A percentile compares a stretch with the other conserved stretches of the same genome.
These are phyloP conservation scores for Fagopyrum tataricum DNA, from an alignment of 148 eudicot species.

Conservation along the genomic window DNA sequence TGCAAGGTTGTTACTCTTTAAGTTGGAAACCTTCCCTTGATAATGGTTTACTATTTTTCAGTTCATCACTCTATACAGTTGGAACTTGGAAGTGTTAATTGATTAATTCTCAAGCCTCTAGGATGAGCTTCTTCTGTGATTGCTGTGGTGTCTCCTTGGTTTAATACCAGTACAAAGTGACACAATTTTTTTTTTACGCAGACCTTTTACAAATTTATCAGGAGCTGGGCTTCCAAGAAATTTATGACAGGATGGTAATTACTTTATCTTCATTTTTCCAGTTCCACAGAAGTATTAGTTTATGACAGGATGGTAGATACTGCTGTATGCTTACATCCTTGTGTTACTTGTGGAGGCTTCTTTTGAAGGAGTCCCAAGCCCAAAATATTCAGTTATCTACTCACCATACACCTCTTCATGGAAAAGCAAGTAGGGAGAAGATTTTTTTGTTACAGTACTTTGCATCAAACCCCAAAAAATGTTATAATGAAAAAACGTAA, in stretches of 20 bases:
- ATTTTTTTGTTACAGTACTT: no score
- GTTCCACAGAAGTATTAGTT: neutral
- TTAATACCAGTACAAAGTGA: neutral
- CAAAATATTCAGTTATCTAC: neutral
- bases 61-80: neutral
- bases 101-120: neutral
- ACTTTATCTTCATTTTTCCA: neutral
- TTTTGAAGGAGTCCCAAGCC: neutral
- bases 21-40: neutral
- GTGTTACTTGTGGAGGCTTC: neutral
- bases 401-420: neutral
- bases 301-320: no score
- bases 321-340: neutral
- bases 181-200: constrained; percentile 19
- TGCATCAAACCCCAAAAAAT: neutral
- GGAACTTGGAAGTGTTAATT: neutral
- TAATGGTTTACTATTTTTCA: neutral
- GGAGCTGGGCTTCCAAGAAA: constrained; percentile 20
- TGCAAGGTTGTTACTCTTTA: no score
- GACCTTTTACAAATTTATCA: constrained; percentile 74
- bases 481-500: neutral
- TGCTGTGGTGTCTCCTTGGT: neutral
- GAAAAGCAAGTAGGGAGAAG: no score
- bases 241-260: constrained; percentile 92
- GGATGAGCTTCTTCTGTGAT: neutral